Conservation (phyloP, 176 grass and related monocot species). For the Hordeum vulgare region MorexV3_pseudomolecules_assembly NC_058524.1:6579204-6579703, state of each 20-base stretch:
- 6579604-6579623: conserved; percentile 41
- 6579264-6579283: conserved; percentile 89
- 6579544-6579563: not conserved
- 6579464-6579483: not conserved
- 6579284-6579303: not conserved
- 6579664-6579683: not conserved
- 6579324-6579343: not conserved
- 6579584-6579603: conserved; percentile 40
- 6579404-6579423: conserved; percentile 80
- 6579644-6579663: not conserved
- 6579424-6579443: conserved; percentile 46
- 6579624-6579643: not conserved
- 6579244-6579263: conserved; percentile 92
- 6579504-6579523: not conserved
- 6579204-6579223: conserved; percentile 99
- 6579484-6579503: not conserved
- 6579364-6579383: conserved; percentile 99
- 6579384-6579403: conserved; percentile 96
- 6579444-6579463: conserved; percentile 2
- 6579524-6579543: not conserved
- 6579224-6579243: conserved; percentile 76
- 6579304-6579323: conserved; percentile 7
- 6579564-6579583: conserved; percentile 38
- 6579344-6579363: conserved; percentile 73
- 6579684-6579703: not conserved